Percentiles rank a stretch among this genome's conserved stretches.
Evolutionary conservation across 306 rosid genomes (phyloP).

Genomic region (Prunus mume): DNA sequence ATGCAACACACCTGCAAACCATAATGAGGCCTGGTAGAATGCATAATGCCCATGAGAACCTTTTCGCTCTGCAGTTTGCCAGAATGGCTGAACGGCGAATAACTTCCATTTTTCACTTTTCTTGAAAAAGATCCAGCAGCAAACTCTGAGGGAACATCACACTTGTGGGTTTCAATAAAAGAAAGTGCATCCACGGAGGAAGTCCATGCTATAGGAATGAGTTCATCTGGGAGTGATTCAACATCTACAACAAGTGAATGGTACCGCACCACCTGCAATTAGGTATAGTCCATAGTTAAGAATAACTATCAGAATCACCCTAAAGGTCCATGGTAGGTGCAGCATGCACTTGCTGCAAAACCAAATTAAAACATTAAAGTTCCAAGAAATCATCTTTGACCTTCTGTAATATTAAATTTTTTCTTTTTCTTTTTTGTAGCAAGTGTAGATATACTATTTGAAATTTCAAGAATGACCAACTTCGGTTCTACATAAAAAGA

Average conservation of each 20-base stretch:
- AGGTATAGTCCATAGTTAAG: slow-evolving; percentile 17
- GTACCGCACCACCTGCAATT: slow-evolving; percentile 91
- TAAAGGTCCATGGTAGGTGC: background rate
- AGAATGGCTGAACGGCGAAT: slow-evolving; percentile 26
- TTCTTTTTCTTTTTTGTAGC: background rate
- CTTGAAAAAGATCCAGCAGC: slow-evolving; percentile 32
- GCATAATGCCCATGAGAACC: slow-evolving; percentile 90
- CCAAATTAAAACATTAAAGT: background rate
- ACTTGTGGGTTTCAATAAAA: slow-evolving; percentile 40
- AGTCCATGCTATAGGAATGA: slow-evolving; percentile 98
- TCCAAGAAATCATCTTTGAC: background rate
- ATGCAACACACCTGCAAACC: slow-evolving; percentile 81
- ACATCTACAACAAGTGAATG: slow-evolving; percentile 92
- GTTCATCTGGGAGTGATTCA: slow-evolving; percentile 78
- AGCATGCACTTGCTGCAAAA: background rate
- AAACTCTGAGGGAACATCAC: slow-evolving; percentile 35
- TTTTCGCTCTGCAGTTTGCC: slow-evolving; percentile 32
- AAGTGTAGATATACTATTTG: background rate
- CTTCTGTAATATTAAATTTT: background rate
- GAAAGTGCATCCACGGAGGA: slow-evolving; percentile 57
- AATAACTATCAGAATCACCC: background rate
- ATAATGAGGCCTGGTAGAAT: slow-evolving; percentile 89
- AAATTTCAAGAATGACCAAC: background rate
- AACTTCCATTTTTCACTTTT: slow-evolving; percentile 33
- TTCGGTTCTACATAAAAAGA: background rate